Base-by-base conservation (phyloP, 345 rosid species). In the Eucalyptus pauciflora region DNA sequence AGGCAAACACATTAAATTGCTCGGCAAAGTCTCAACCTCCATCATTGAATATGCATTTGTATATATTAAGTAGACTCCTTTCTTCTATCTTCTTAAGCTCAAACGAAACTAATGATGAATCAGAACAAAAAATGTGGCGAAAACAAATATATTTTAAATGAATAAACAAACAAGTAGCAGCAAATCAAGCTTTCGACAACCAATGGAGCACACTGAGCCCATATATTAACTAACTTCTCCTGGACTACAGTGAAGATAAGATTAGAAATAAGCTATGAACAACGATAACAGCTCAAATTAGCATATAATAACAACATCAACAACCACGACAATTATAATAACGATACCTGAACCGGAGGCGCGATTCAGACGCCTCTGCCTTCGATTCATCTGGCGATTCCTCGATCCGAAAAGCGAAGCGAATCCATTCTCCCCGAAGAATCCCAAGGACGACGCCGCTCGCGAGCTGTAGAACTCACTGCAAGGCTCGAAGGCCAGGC, bases 401-500 rank as follows among this genome's bases (percentile, higher is more conserved):
- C 89, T 92, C 86, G 94, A 94, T 91, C 95, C 94, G 87, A 94
- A 96, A 33, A 94, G 90, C 86, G 94, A 90, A 67, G 67, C 86
- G 14, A 92, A 51, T 41, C 89, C 91, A 50, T 89, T 90, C 50
- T 89, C 90, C 10, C 90, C 80, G 33, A 91, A 90, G 80, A 91
- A 87, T 45, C 91, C 91, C 71, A 87, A 88, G 88, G 94, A 91
- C 81, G 93, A 80, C n/a, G 93, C 94, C 92, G 88, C 91, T 54
- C 48, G 85, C 85, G 94, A 94, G 93, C 88, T 90, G 91, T 89
- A 89, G 85, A 91, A 95, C 50, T 95, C 95, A 79, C 90, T 87
- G 88, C 96, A 97, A 13, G 98, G 97, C 91, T 95, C 96, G 86
- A 95, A 94, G 60, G 96, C 94, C 90, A 96, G 90, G 87, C 94